phyloP scores from a whole-genome alignment of 768 basidiomycete genomes.

The Suillus americanus region DNA sequence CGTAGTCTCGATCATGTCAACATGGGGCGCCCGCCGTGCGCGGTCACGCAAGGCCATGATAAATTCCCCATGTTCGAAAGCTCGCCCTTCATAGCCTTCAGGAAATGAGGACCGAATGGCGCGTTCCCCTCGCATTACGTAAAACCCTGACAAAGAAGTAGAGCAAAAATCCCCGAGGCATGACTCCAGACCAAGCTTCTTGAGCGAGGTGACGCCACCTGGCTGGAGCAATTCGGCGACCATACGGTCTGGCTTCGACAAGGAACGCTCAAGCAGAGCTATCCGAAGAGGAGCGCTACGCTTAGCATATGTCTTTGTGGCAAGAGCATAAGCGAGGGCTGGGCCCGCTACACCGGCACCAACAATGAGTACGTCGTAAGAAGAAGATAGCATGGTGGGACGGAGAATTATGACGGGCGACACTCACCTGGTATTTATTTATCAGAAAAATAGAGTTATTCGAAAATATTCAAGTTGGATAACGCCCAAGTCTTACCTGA shows the following conservation, averaged over 20 bases:
- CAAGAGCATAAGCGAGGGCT: conserved; percentile 77
- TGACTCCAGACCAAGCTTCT: conserved; percentile 65
- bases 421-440: background rate
- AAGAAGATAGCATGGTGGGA: conserved; percentile 18
- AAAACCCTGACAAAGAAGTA: conserved; percentile 74
- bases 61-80: conserved; percentile 89
- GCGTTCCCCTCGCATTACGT: conserved; percentile 57
- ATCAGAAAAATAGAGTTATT: background rate
- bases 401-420: too few species aligned
- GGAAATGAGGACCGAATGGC: conserved; percentile 85
- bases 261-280: conserved; percentile 82
- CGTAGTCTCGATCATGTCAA: conserved; percentile 80
- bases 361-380: conserved; percentile 78
- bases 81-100: conserved; percentile 57
- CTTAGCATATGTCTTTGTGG: conserved; percentile 40
- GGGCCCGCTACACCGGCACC: conserved; percentile 87
- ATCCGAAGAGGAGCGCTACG: conserved; percentile 60
- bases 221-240: conserved; percentile 94
- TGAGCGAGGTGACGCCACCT: conserved; percentile 72
- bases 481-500: background rate
- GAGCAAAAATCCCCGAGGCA: conserved; percentile 85
- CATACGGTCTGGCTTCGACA: conserved; percentile 87
- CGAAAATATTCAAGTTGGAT: background rate
- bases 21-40: conserved; percentile 51
- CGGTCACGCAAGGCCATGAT: conserved; percentile 70